Conservation (phyloP, 768 basidiomycete species). For the Hygrocybe punicea region DNA sequence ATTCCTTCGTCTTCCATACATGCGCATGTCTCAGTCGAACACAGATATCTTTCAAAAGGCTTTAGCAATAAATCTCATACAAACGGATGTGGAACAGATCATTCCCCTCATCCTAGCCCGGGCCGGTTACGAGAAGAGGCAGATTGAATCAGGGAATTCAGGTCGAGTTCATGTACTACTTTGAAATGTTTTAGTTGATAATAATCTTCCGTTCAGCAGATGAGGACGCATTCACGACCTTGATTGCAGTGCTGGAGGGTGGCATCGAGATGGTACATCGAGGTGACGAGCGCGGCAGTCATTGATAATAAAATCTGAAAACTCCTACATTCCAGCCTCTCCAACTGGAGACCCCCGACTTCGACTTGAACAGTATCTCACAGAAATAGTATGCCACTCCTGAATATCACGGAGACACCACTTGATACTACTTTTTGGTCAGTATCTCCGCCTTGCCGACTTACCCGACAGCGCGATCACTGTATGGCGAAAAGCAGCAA, state of each 20-base stretch:
- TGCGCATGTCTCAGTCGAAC: not conserved
- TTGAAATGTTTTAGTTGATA: not conserved
- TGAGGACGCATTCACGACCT: slow-evolving; percentile 47
- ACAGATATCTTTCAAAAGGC: slow-evolving; percentile 35
- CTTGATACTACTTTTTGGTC: not conserved
- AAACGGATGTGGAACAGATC: slow-evolving; percentile 60
- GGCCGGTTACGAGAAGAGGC: slow-evolving; percentile 60
- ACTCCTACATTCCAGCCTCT: slow-evolving; percentile 42
- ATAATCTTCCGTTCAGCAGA: slow-evolving; percentile 21
- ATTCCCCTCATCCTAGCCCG: slow-evolving; percentile 61
- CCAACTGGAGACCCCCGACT: slow-evolving; percentile 70
- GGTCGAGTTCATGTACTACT: slow-evolving; percentile 35
- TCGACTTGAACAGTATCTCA: slow-evolving; percentile 79
- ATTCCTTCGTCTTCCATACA: slow-evolving; percentile 11
- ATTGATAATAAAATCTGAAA: not conserved
- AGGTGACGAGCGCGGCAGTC: slow-evolving; percentile 35
- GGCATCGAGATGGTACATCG: slow-evolving; percentile 60
- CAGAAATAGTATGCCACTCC: slow-evolving; percentile 58
- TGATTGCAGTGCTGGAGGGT: slow-evolving; percentile 58
- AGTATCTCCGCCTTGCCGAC: slow-evolving; percentile 50
- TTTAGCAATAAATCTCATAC: slow-evolving; percentile 51
- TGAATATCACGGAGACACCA: not conserved
- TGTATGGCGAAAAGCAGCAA: slow-evolving; percentile 64
- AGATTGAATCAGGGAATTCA: slow-evolving; percentile 44
- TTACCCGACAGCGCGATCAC: slow-evolving; percentile 53